Percentiles rank a stretch among this genome's conserved stretches.
Evolutionary conservation across 2,329 filamentous ascomycete species (phyloP).

Genomic region (Pezicula rhizophila): DNA sequence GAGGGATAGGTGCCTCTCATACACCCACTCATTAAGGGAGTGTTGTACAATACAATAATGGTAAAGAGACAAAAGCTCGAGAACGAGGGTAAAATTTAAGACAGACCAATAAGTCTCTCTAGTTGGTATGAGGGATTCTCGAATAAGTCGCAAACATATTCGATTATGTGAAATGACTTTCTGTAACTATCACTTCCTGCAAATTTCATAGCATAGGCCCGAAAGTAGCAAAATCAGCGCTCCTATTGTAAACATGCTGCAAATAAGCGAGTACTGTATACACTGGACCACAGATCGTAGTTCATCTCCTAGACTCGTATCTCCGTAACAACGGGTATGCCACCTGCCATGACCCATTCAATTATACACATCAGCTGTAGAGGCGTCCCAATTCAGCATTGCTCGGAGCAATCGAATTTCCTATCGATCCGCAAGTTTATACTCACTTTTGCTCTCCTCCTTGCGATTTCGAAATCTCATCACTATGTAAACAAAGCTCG

Average conservation of each 20-base stretch:
- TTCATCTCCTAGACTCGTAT: neutral
- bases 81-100: no score
- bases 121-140: no score
- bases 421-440: slow-evolving; percentile 3
- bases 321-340: no score
- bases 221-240: no score
- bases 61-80: no score
- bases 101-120: no score
- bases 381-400: slow-evolving; percentile 16
- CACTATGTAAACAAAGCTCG: slow-evolving; percentile 39
- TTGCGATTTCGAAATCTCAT: slow-evolving; percentile 69
- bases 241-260: no score
- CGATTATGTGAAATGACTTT: no score
- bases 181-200: no score
- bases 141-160: no score
- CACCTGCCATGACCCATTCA: neutral
- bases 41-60: neutral
- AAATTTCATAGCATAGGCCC: no score
- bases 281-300: neutral
- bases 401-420: slow-evolving; percentile 1
- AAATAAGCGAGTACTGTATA: neutral
- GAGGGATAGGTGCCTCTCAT: neutral
- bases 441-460: slow-evolving; percentile 31
- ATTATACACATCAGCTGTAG: slow-evolving; percentile 3
- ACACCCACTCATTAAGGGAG: neutral